These are phyloP conservation scores for Tricholoma terreum DNA, from an alignment of 768 basidiomycete genomes.

Conservation along the genomic window DNA sequence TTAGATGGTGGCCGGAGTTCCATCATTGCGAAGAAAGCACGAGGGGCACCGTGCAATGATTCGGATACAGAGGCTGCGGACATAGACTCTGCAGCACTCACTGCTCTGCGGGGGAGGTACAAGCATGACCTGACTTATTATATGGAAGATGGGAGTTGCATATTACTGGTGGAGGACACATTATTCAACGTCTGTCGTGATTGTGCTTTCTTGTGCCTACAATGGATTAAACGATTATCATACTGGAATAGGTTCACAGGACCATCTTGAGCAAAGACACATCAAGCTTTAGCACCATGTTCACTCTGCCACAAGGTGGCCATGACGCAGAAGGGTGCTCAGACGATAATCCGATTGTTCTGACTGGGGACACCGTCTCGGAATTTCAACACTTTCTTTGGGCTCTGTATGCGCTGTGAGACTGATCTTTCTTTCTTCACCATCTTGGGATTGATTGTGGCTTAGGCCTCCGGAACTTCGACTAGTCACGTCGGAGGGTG, in stretches of 20 bases:
- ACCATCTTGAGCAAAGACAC: slow-evolving; percentile 59
- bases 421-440: not conserved
- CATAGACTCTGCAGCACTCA: slow-evolving; percentile 11
- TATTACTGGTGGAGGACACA: slow-evolving; percentile 58
- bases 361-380: slow-evolving; percentile 57
- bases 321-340: slow-evolving; percentile 51
- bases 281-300: slow-evolving; percentile 64
- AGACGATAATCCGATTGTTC: slow-evolving; percentile 62
- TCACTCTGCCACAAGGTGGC: slow-evolving; percentile 61
- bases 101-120: slow-evolving; percentile 7
- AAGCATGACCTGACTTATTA: slow-evolving; percentile 57
- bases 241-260: slow-evolving; percentile 47
- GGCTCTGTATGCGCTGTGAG: slow-evolving; percentile 75
- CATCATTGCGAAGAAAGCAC: not conserved
- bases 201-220: not conserved
- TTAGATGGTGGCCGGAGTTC: not conserved
- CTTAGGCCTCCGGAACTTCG: slow-evolving; percentile 63
- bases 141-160: slow-evolving; percentile 65
- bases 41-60: slow-evolving; percentile 5
- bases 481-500: slow-evolving; percentile 41
- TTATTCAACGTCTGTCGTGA: slow-evolving; percentile 59
- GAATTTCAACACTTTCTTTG: slow-evolving; percentile 76
- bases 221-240: slow-evolving; percentile 3
- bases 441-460: slow-evolving; percentile 1
- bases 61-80: slow-evolving; percentile 10